Evolutionary conservation across 2,329 filamentous ascomycete genomes (phyloP), one percentile per base, ranked within the genome.

Genomic region (Neonectria magnoliae): DNA sequence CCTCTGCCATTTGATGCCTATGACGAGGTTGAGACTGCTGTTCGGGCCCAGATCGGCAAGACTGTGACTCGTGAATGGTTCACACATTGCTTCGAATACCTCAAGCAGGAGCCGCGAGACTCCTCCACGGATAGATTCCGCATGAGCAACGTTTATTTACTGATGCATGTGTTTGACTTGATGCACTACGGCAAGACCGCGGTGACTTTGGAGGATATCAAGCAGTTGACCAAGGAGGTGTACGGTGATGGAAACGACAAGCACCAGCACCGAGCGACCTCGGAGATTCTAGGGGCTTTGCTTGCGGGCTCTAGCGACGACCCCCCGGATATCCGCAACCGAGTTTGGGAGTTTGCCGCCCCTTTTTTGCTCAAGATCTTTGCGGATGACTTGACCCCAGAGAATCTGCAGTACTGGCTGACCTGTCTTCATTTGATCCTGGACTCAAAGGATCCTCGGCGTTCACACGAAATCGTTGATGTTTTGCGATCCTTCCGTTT

Each of bases 221-320:
- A 95, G 75, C 90, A 94, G 71, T 84, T 98, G 65, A 88, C 92
- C 5, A 83, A 87, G 63, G 87, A 88, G 2, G 89, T 97, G 0
- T 98, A 93, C 74, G 95, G 91, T 14, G 95, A 99, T 77, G 96
- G 97, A 10, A 96, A 90, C 73, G 96, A 99, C 77, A 98, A 98
- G 80, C 96, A 99, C 78, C 95, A 99, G 77, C 96, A 99, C 77
- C 92, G 96, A 57, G 96, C 96, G 16, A 97, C 96, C 2, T 89
- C 96, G 0, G 96, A 99, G 80, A 98, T 99, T 60, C 83, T 99
- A 54, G 94, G 93, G 14, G 94, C 93, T 5, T 80, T 99, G 73
- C 84, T 99, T 27, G 89, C 90, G 16, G 93, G 93, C 38, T 93
- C 93, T 16, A 87, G 90, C 53, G 94, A 98, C 71, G 90, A 93